Evolutionary conservation across 202 grass and related monocot genomes (phyloP).

Genomic region (Brachypodium distachyon): DNA sequence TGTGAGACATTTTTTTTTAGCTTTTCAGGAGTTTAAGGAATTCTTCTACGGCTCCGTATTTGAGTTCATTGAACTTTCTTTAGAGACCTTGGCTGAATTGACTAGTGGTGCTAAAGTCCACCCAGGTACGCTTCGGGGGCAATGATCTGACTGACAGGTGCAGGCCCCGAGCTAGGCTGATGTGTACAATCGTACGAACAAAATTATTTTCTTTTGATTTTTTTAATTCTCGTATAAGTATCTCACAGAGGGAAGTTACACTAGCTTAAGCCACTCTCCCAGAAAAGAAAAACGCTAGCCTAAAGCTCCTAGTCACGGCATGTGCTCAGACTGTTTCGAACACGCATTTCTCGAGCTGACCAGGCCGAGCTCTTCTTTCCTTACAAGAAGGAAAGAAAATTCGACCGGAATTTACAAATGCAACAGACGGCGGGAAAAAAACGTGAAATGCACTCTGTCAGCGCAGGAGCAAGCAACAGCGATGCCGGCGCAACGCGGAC

Average conservation of each 20-base stretch:
- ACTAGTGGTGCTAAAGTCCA: not conserved
- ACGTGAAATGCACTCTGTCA: not conserved
- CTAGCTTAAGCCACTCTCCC: too few species aligned
- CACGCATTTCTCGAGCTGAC: not conserved
- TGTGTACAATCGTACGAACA: too few species aligned
- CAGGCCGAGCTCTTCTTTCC: too few species aligned
- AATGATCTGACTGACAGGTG: not conserved
- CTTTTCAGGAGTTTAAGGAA: not conserved
- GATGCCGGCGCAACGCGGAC: slow-evolving; percentile 10
- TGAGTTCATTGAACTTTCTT: not conserved
- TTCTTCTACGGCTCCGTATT: not conserved
- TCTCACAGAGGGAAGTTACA: too few species aligned
- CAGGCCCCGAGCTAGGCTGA: not conserved
- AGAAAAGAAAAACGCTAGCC: too few species aligned
- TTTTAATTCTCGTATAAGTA: too few species aligned
- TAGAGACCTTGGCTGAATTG: not conserved
- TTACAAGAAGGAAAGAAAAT: not conserved
- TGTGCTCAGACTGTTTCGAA: not conserved
- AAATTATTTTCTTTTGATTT: too few species aligned
- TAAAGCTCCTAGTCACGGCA: not conserved
- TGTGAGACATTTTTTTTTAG: not conserved
- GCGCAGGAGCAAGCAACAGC: not conserved
- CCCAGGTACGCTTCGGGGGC: too few species aligned
- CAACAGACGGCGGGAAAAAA: not conserved
- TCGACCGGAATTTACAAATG: not conserved